Evolutionary conservation across 768 basidiomycete genomes (phyloP).

Genomic region (Cystobasidium onofrii): DNA sequence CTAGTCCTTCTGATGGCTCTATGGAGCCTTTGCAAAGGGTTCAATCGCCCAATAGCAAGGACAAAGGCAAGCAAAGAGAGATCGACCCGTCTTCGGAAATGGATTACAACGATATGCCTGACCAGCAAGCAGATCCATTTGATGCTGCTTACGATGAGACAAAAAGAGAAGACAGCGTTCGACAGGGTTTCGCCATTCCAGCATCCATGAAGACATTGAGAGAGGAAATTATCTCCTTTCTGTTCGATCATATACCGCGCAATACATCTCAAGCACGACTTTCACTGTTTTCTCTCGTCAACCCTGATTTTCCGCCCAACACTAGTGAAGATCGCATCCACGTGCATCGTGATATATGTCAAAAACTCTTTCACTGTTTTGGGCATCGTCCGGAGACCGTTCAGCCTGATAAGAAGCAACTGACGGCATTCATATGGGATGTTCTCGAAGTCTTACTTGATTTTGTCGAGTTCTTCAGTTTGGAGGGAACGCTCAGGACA

Average conservation of each 20-base stretch:
- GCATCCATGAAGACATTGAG: not conserved
- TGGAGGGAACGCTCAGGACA: not conserved
- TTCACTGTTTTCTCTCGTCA: not conserved
- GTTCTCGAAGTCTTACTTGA: not conserved
- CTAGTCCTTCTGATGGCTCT: not conserved
- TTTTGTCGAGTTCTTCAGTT: not conserved
- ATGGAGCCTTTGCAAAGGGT: not conserved
- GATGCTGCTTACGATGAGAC: not conserved
- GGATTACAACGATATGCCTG: not conserved
- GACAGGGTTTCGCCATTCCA: not conserved
- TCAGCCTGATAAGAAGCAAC: not conserved
- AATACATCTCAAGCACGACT: not conserved
- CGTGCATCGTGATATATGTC: not conserved
- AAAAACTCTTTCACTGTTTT: not conserved
- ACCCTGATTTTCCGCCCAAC: not conserved
- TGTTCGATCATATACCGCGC: conserved; percentile 6
- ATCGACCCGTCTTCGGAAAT: not conserved
- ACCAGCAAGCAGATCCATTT: not conserved
- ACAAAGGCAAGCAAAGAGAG: not conserved
- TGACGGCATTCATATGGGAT: not conserved
- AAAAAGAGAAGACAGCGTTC: not conserved
- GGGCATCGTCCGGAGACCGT: not conserved
- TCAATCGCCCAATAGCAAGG: not conserved
- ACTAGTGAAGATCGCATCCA: not conserved
- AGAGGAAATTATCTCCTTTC: not conserved